Conservation (phyloP, 371 early-diverging fungal genomes). For the Mortierella sp. region DNA sequence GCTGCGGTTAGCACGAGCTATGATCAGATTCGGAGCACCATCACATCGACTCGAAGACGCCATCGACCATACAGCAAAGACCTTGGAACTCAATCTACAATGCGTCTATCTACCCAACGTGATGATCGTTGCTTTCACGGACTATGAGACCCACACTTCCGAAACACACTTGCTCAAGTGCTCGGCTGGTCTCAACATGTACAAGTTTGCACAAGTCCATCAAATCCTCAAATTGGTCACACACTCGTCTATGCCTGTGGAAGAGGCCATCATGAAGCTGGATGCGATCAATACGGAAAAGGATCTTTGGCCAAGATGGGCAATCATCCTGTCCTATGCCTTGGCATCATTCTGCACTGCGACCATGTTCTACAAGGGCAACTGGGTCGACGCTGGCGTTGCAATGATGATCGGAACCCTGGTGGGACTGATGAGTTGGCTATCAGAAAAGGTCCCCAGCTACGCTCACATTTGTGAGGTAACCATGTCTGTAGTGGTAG, state of each 20-base stretch:
- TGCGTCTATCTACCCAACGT: conserved; percentile 72
- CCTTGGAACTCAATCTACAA: conserved; percentile 68
- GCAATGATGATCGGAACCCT: conserved; percentile 65
- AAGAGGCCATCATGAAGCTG: conserved; percentile 67
- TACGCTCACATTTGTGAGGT: conserved; percentile 76
- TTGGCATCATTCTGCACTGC: conserved; percentile 67
- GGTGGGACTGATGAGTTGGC: conserved; percentile 67
- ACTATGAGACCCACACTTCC: conserved; percentile 77
- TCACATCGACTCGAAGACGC: conserved; percentile 81
- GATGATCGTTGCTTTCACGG: conserved; percentile 76
- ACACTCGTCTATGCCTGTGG: conserved; percentile 58
- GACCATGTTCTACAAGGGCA: conserved; percentile 72
- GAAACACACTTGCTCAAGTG: conserved; percentile 76
- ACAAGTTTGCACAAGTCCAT: conserved; percentile 68
- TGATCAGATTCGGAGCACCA: conserved; percentile 80
- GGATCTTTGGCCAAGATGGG: conserved; percentile 62
- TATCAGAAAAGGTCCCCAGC: conserved; percentile 71
- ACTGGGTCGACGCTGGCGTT: conserved; percentile 71
- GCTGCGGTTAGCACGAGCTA: conserved; percentile 70
- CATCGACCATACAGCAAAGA: conserved; percentile 65
- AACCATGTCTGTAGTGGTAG: conserved; percentile 67
- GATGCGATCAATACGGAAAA: conserved; percentile 65
- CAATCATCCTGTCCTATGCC: conserved; percentile 65
- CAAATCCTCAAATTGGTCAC: conserved; percentile 63
- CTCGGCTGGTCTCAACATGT: conserved; percentile 68